These are phyloP conservation scores for Emericellopsis atlantica DNA, from an alignment of 2,329 filamentous ascomycete genomes.

Conservation along the genomic window DNA sequence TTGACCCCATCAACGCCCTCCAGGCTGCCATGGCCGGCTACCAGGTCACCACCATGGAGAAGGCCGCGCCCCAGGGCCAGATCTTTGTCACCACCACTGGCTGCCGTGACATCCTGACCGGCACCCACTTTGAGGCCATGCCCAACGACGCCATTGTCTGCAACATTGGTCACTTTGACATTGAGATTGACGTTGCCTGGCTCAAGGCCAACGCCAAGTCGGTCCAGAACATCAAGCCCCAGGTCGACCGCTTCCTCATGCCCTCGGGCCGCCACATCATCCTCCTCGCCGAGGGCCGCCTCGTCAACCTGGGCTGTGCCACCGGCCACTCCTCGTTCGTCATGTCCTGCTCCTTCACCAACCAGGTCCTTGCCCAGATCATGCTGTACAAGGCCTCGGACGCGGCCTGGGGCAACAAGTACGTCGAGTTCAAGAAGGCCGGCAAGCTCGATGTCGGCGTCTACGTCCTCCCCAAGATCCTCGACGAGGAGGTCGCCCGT, in stretches of 20 bases:
- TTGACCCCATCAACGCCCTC: constrained; percentile 98
- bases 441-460: constrained; percentile 86
- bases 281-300: constrained; percentile 93
- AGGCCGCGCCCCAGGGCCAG: constrained; percentile 77
- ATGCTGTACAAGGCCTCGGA: constrained; percentile 92
- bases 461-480: constrained; percentile 92
- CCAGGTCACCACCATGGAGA: constrained; percentile 97
- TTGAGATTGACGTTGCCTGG: constrained; percentile 99
- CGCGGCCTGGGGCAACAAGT: constrained; percentile 79
- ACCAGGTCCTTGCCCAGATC: constrained; percentile 99
- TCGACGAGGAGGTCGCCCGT: constrained; percentile 95
- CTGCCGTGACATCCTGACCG: constrained; percentile 94
- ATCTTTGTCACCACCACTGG: constrained; percentile 99
- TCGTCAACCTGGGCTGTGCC: constrained; percentile 98
- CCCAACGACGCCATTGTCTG: constrained; percentile 96
- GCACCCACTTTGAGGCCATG: constrained; percentile 90
- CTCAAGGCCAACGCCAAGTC: constrained; percentile 92
- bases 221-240: constrained; percentile 98
- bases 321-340: constrained; percentile 99
- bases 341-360: constrained; percentile 99
- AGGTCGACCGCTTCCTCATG: constrained; percentile 97
- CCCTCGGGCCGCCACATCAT: constrained; percentile 92
- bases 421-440: constrained; percentile 87
- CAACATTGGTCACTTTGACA: constrained; percentile 99
- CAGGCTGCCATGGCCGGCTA: constrained; percentile 96